phyloP scores from a whole-genome alignment of 306 rosid genomes.

The Trifolium pratense region DNA sequence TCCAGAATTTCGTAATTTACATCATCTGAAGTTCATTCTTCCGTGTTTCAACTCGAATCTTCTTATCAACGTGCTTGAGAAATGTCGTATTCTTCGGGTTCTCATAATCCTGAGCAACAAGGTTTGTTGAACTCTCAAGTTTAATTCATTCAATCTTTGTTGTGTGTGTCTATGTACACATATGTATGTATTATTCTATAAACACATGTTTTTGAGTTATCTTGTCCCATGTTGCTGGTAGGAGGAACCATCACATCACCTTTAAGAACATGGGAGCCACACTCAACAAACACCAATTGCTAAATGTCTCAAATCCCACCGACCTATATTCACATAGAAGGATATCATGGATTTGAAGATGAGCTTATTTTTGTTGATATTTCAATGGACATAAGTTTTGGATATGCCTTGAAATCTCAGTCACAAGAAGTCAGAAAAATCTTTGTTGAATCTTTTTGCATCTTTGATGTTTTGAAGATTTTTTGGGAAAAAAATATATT shows the following conservation, averaged over 20 bases:
- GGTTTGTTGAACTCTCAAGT: constrained; percentile 1
- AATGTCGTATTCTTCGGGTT: constrained; percentile 11
- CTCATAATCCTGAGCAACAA: neutral
- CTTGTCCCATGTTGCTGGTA: neutral
- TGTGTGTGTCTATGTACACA: neutral
- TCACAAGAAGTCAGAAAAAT: too few species aligned
- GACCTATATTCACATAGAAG: neutral
- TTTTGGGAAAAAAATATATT: too few species aligned
- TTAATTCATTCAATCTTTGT: neutral
- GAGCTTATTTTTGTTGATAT: neutral
- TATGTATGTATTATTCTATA: neutral
- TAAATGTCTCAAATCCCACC: constrained; percentile 14
- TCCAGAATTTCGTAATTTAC: neutral
- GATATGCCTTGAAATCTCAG: too few species aligned
- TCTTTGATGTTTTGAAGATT: too few species aligned
- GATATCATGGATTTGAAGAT: constrained; percentile 12
- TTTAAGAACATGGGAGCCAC: neutral
- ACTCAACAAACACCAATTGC: neutral
- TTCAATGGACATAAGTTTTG: neutral
- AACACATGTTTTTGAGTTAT: neutral
- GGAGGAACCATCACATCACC: neutral
- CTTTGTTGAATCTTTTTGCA: too few species aligned
- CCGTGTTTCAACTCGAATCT: constrained; percentile 6
- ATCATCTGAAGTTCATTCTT: neutral
- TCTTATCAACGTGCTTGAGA: neutral